Conservation (phyloP, 768 basidiomycete genomes). For the Mycena rosella region DNA sequence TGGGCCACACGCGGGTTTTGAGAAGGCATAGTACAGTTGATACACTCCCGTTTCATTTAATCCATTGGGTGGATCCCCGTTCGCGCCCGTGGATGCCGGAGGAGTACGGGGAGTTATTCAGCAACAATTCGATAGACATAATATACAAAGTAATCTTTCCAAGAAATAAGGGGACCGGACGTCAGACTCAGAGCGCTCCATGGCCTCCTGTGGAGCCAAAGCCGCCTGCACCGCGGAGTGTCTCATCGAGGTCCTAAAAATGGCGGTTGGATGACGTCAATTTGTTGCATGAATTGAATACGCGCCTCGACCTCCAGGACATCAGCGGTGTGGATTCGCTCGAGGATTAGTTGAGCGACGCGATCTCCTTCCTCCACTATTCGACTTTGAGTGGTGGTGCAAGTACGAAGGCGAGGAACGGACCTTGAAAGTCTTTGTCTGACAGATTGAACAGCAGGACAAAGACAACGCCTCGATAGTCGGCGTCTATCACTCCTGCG, state of each 20-base stretch:
- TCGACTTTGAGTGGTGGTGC: not conserved
- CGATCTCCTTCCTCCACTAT: conserved; percentile 94
- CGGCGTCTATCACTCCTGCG: conserved; percentile 96
- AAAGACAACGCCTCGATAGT: conserved; percentile 93
- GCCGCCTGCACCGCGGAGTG: conserved; percentile 85
- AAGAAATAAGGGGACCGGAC: conserved; percentile 29
- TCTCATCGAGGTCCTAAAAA: conserved; percentile 84
- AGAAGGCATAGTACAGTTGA: too few species aligned
- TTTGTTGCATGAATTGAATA: conserved; percentile 17
- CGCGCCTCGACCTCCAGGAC: conserved; percentile 88
- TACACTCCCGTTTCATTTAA: too few species aligned
- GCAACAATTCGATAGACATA: not conserved
- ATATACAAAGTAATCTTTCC: conserved; percentile 10
- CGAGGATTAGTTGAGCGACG: conserved; percentile 95
- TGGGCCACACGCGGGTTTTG: not conserved
- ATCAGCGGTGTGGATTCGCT: conserved; percentile 89
- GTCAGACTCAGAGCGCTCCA: conserved; percentile 53
- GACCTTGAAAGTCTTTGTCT: conserved; percentile 91
- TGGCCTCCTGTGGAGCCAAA: conserved; percentile 98
- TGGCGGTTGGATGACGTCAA: conserved; percentile 18
- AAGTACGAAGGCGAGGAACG: conserved; percentile 2
- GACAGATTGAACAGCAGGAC: conserved; percentile 95
- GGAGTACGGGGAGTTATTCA: too few species aligned
- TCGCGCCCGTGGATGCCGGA: too few species aligned
- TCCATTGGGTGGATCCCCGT: too few species aligned